A percentile compares a stretch with the other conserved stretches of the same genome.
Conservation (phyloP, 2,329 filamentous ascomycete genomes). For the Fusarium virguliforme region DNA sequence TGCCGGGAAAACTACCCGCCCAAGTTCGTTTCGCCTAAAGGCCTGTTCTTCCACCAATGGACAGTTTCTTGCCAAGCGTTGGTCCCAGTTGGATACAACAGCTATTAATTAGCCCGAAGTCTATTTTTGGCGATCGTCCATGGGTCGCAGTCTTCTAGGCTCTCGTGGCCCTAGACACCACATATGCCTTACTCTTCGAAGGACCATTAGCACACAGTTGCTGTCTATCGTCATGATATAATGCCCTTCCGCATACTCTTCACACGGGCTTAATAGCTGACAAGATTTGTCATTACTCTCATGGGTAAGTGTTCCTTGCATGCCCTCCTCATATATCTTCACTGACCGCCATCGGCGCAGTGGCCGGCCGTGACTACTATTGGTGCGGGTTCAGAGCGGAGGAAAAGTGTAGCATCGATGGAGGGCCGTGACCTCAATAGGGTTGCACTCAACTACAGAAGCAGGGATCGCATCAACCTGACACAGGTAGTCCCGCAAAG, state of each 20-base stretch:
- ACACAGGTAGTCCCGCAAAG: constrained; percentile 1
- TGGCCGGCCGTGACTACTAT: not conserved
- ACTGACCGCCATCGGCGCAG: not conserved
- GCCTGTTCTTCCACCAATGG: constrained; percentile 4
- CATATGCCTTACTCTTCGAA: too few relatives aligned
- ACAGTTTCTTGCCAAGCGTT: not conserved
- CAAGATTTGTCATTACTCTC: too few relatives aligned
- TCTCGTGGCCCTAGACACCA: too few relatives aligned
- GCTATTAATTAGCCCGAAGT: not conserved
- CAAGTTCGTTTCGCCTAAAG: not conserved
- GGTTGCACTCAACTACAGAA: not conserved
- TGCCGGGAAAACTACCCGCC: constrained; percentile 1
- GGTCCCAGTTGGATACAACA: not conserved
- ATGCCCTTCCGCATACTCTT: too few relatives aligned
- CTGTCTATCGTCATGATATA: too few relatives aligned
- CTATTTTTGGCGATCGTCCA: not conserved
- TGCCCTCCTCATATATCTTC: not conserved
- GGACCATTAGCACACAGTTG: too few relatives aligned
- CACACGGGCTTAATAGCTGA: too few relatives aligned
- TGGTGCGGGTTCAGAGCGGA: constrained; percentile 1
- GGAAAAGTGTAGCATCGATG: constrained; percentile 1
- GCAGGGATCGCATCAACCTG: constrained; percentile 13
- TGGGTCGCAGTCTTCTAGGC: too few relatives aligned
- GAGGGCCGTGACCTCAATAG: not conserved
- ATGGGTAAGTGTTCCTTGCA: not conserved